Base-by-base conservation (phyloP, 164 flowering plant species). In the Vitis labrusca region DNA sequence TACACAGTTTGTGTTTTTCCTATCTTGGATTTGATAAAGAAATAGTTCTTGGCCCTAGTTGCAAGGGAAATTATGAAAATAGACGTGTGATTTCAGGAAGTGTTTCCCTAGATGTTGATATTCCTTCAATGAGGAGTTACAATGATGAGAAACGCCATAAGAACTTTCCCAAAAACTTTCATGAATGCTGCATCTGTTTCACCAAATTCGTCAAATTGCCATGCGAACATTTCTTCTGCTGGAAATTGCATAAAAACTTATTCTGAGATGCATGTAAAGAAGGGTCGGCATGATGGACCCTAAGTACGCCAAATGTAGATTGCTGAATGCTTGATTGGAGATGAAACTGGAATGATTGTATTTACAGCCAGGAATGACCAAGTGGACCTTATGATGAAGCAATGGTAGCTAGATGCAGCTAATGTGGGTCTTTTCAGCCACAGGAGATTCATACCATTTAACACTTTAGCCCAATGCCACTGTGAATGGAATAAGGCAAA, bases 351-450 rank as follows among this genome's bases (percentile, higher is more conserved):
- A 47, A 78, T 82, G 16, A 86, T 86, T 47, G 71, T 86, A 52
- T 88, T 86, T 50, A 82, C 88, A 9, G 89, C 91, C 10, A 81
- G 89, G 71, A 85, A 86, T 73, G 90, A 86, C 11, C 92, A 88
- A 83, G 92, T 78, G 98, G 97, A 67, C 97, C 93, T 64, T 93
- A 23, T 23, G 27, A 86, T 78, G 95, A 91, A 81, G 97, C 94
- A 60, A 91, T 93, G 61, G 81, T 91, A 23, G 27, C 27, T 23
- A 11, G 98, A 93, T 83, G 98, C 83, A 30, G 98, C 98, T 71
- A 93, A 93, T 74, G 87, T 93, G 50, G 97, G 97, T 61, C 89
- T 90, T 68, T 83, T 69, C 67, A 84, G 83, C 74, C 94, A 86
- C 73, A 79, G 69, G 51, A 76, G 73, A 62, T 91, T 93, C 74